Conservation (phyloP, 1,139 yeast genomes). For the Suhomyces choctaworum region DNA sequence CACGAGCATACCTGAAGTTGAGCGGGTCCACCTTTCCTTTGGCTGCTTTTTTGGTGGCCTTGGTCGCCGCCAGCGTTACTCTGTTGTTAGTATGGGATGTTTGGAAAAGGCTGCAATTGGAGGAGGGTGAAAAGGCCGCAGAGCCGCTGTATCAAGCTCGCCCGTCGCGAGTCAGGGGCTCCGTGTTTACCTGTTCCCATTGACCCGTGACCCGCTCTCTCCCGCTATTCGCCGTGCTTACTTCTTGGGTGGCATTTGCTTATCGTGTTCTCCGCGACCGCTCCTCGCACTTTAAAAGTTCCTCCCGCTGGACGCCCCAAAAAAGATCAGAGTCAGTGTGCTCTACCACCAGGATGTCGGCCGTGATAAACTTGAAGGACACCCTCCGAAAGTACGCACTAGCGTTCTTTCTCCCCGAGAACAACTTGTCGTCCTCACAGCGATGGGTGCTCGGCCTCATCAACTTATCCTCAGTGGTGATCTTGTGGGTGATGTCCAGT, state of each 20-base stretch:
- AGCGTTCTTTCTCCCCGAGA: constrained; percentile 19
- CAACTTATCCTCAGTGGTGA: constrained; percentile 69
- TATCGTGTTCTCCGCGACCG: neutral
- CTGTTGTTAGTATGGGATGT: constrained; percentile 5
- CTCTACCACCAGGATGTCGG: constrained; percentile 9
- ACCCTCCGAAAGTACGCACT: constrained; percentile 12
- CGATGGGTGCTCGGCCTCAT: constrained; percentile 78
- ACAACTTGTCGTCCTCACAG: constrained; percentile 30
- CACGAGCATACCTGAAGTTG: constrained; percentile 22
- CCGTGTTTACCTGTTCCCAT: too few species aligned
- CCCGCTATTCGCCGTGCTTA: constrained; percentile 4
- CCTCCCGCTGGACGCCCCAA: too few species aligned
- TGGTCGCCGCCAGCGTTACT: constrained; percentile 2
- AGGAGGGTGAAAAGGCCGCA: too few species aligned
- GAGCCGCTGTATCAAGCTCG: too few species aligned
- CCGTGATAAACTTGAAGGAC: constrained; percentile 6
- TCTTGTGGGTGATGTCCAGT: constrained; percentile 87
- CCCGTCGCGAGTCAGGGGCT: too few species aligned
- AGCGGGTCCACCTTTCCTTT: constrained; percentile 7
- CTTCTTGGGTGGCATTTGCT: constrained; percentile 18
- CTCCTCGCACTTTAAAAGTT: too few species aligned
- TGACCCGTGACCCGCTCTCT: neutral
- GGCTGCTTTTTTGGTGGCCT: constrained; percentile 3
- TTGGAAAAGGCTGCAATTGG: too few species aligned
- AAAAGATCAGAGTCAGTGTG: neutral